Evolutionary conservation across 345 rosid genomes (phyloP), one percentile per base, ranked within the genome.

Genomic region (Hibiscus syriacus): DNA sequence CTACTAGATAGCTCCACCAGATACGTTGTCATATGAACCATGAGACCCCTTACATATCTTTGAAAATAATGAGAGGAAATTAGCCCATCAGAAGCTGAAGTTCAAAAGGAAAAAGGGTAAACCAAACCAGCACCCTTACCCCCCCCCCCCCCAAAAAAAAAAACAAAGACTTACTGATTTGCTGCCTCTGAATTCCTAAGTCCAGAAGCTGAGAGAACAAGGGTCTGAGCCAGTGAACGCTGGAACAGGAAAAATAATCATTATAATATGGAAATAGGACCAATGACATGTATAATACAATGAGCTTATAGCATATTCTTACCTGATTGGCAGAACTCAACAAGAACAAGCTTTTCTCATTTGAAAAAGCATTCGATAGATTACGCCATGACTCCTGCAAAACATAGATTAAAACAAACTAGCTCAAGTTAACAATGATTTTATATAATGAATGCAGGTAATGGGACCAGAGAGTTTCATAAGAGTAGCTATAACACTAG

Each of bases 161-260:
- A 43, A 71, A 9, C 34, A 68, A 72, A 50, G 43, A 80, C 99
- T 87, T 75, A 94, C 99, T 85, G 97, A 81, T 94, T 91, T 56
- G 95, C 87, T 55, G 87, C 80, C 73, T 84, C 92, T 20, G 82
- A 75, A 76, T 83, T 83, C 83, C 70, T 82, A 81, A 89, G 78
- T 73, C 98, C 98, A 78, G 85, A 87, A 49, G 96, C 96, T 64
- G 98, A 86, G 68, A 89, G 91, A 81, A 94, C 95, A 70, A 94
- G 92, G 36, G 92, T 85, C 81, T 89, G 89, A 80, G 99, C 96
- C 72, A 94, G 75, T 49, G 93, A 94, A 62, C 94, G 90, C 99
- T 91, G 84, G 74, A 79, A 69, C 8, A 70, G 69, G 64, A 70
- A 55, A 65, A 56, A 66, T 70, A 66, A 72, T 49, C 63, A 74